These are phyloP conservation scores for Apiospora kogelbergensis DNA, from an alignment of 2,329 filamentous ascomycete species.

Conservation along the genomic window DNA sequence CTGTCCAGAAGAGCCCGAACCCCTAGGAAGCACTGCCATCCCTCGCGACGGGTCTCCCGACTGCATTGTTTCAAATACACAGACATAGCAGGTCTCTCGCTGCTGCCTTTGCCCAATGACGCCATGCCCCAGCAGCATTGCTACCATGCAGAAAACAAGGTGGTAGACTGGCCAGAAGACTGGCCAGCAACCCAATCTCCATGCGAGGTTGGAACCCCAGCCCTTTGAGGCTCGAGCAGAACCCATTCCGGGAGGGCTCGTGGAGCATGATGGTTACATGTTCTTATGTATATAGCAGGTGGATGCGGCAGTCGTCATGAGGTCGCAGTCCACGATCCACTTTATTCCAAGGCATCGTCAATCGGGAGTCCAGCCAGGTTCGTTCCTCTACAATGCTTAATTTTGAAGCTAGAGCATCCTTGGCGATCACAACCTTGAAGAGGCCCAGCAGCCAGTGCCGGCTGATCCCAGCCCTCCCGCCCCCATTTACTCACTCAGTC, in stretches of 20 bases:
- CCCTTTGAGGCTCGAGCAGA: background rate
- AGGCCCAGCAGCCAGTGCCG: too few relatives aligned
- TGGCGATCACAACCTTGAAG: background rate
- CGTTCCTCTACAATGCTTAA: background rate
- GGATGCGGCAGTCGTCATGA: background rate
- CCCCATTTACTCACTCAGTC: background rate
- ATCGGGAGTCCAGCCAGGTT: background rate
- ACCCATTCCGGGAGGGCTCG: background rate
- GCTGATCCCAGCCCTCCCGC: background rate
- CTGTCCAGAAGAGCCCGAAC: too few relatives aligned
- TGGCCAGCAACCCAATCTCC: background rate
- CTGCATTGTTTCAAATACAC: background rate
- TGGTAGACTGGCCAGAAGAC: background rate
- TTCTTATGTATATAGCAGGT: conserved; percentile 6
- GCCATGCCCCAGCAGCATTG: background rate
- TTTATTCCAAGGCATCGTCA: conserved; percentile 6
- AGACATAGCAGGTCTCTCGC: background rate
- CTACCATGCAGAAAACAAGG: background rate
- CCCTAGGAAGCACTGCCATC: background rate
- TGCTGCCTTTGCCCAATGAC: background rate
- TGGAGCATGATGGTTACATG: background rate
- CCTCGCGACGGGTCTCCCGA: background rate
- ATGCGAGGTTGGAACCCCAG: background rate
- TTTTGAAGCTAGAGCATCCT: background rate
- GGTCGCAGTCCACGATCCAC: background rate